Base-by-base conservation (phyloP, 306 rosid genomes). In the Casuarina cunninghamiana region DNA sequence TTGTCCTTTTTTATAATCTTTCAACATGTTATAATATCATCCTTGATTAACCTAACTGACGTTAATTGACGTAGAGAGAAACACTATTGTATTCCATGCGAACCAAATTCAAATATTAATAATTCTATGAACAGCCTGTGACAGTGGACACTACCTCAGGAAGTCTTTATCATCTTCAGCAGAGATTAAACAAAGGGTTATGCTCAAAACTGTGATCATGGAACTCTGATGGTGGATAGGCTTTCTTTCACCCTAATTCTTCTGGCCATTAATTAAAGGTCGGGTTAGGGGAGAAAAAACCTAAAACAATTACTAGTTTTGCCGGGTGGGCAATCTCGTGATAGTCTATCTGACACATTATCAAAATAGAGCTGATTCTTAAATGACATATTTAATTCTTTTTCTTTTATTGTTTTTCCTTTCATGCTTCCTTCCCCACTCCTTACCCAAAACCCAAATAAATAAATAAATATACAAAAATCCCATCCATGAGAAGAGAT, bases 51-150 rank as follows among this genome's bases (percentile, higher is more conserved):
- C 41, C 8, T 19, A 71, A 48, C 48, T 75, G 10, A 12, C 17
- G 39, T 49, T 53, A 53, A 53, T 48, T 48, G 11, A 48, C 11
- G 11, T 67, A 2, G 6, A 8, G 19, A 26, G 8, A 73, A 4
- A 78, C 39, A 55, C 21, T 43, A 49, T 78, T 32, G 1, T 54
- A 49, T 44, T 67, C 17, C 11, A 2, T 53, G n/a, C 46, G 15
- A 11, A 19, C 75, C 54, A 55, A 50, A 68, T 53, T 80, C 79
- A 80, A 80, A 71, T 71, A 73, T 45, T 75, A 83, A 80, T 75
- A 43, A 77, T 79, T 75, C 45, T 19, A 53, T 61, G 69, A 48
- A 75, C 67, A 78, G 62, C 13, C 38, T 13, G 12, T 39, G 37
- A 38, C 19, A 10, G 51, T 35, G 3, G 54, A 43, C 70, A 49